A percentile compares a stretch with the other conserved stretches of the same genome.
Evolutionary conservation across 73 alveolate species (phyloP).

Genomic region (Paramecium caudatum): DNA sequence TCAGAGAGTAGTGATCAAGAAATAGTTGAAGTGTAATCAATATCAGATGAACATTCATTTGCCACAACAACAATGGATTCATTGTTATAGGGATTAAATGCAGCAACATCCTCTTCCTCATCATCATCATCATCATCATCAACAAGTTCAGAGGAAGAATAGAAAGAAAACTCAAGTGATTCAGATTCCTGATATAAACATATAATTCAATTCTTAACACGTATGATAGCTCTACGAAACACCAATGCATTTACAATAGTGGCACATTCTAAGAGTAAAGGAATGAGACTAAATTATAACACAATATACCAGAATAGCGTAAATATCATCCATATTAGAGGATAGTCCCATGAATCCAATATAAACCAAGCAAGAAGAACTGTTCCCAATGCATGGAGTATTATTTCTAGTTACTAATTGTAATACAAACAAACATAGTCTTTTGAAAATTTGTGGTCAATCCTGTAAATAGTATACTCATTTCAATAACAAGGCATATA

Average conservation of each 20-base stretch:
- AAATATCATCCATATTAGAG: constrained; percentile 26
- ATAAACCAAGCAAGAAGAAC: constrained; percentile 49
- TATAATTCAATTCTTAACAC: constrained; percentile 20
- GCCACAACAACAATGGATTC: no score
- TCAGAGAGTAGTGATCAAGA: no score
- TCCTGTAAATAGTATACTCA: constrained; percentile 20
- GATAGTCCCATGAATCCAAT: constrained; percentile 36
- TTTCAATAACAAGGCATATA: neutral
- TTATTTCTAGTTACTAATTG: constrained; percentile 25
- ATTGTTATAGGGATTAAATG: no score
- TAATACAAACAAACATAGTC: constrained; percentile 26
- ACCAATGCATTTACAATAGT: constrained; percentile 13
- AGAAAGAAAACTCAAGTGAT: no score
- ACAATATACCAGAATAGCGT: neutral
- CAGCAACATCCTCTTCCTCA: no score
- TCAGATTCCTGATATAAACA: no score
- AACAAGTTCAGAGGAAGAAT: no score
- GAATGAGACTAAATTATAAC: neutral
- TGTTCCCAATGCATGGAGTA: constrained; percentile 30
- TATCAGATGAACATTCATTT: no score
- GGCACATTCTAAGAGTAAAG: constrained; percentile 25
- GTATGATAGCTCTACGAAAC: constrained; percentile 19
- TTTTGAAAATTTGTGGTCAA: constrained; percentile 35
- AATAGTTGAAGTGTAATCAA: no score
- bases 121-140: no score